Evolutionary conservation across 163 green algal genomes (phyloP).

Genomic region (Scenedesmus sp.): DNA sequence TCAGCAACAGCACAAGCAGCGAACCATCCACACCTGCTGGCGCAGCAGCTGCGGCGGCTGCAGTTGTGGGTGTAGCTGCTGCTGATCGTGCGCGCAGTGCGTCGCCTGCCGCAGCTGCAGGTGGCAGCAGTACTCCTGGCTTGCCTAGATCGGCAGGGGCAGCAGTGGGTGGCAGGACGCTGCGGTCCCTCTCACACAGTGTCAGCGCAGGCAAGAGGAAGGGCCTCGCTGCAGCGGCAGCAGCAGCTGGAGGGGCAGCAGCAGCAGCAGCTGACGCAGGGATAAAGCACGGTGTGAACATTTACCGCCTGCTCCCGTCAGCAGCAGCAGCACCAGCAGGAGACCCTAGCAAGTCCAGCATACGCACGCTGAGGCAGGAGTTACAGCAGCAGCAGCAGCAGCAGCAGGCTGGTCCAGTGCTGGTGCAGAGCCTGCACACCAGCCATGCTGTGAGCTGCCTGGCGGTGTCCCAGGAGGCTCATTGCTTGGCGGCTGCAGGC

Average conservation of each 20-base stretch:
- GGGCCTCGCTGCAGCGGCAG: neutral
- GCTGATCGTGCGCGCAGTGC: neutral
- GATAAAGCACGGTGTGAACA: neutral
- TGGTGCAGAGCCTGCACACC: conserved; percentile 6
- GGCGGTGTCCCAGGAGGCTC: neutral
- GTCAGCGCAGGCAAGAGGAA: conserved; percentile 13
- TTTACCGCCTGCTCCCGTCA: neutral
- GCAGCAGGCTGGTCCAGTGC: conserved; percentile 2
- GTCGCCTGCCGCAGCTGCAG: neutral
- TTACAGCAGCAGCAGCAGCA: neutral
- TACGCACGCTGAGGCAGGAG: neutral
- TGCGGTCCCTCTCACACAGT: conserved; percentile 17
- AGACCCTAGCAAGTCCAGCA: neutral
- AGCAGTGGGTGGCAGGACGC: neutral
- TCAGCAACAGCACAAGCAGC: neutral
- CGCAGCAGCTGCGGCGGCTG: neutral
- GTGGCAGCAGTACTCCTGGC: neutral
- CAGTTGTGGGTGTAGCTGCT: neutral
- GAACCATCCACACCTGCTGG: neutral
- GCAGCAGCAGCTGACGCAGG: neutral
- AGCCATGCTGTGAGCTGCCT: conserved; percentile 9
- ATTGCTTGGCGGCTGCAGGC: conserved; percentile 30
- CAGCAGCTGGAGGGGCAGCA: neutral
- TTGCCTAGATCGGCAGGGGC: neutral
- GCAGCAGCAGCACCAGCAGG: neutral